phyloP scores from a whole-genome alignment of 768 basidiomycete species.

The Lactifluus hygrophoroides region DNA sequence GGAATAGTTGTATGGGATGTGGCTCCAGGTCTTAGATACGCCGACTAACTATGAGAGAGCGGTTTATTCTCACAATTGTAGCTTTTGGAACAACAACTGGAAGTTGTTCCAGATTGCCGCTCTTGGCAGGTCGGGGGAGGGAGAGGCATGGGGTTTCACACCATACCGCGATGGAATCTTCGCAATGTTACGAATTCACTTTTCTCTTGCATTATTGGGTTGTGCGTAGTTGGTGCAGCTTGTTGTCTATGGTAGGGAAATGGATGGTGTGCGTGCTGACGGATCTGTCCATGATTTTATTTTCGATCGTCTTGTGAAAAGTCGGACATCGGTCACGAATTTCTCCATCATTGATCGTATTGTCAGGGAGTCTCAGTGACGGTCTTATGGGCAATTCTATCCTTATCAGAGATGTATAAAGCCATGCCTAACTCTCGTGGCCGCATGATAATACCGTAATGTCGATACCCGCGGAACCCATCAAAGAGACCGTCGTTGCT shows the following conservation, averaged over 20 bases:
- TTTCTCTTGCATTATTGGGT: background rate
- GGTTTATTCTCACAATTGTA: too few species aligned
- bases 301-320: too few species aligned
- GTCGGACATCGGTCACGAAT: too few species aligned
- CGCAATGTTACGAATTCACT: background rate
- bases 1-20: background rate
- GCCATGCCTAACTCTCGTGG: background rate
- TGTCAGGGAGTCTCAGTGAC: too few species aligned
- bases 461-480: background rate
- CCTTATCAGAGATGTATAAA: background rate
- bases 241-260: too few species aligned
- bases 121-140: background rate
- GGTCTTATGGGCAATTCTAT: background rate
- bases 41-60: too few species aligned
- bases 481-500: background rate
- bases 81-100: too few species aligned
- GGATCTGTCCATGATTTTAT: too few species aligned
- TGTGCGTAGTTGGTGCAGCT: too few species aligned
- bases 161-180: too few species aligned
- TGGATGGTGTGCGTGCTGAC: too few species aligned
- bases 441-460: background rate
- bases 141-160: background rate
- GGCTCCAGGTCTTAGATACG: background rate
- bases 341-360: background rate
- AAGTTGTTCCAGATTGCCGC: background rate